Conservation (phyloP, 805 yeast genomes). For the Scheffersomyces lignosus region DNA sequence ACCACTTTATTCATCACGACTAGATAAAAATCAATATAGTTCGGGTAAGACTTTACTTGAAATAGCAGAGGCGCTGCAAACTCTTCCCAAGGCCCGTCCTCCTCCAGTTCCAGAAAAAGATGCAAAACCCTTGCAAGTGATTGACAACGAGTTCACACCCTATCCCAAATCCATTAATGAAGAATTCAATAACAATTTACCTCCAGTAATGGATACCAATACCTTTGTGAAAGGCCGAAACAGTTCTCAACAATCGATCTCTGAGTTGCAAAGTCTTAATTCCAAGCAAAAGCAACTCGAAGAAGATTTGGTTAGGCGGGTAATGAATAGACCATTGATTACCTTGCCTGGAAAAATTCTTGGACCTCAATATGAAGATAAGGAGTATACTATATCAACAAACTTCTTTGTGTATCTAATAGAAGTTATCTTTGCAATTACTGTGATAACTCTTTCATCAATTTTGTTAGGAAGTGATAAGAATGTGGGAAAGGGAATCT, state of each 20-base stretch:
- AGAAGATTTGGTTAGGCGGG: conserved; percentile 25
- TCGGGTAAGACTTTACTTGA: conserved; percentile 3
- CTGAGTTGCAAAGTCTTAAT: conserved; percentile 17
- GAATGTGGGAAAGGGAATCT: conserved; percentile 23
- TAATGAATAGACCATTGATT: conserved; percentile 34
- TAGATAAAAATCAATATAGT: not conserved
- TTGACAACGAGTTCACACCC: not conserved
- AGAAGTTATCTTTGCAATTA: conserved; percentile 29
- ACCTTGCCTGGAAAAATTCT: conserved; percentile 19
- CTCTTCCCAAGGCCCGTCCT: conserved; percentile 4
- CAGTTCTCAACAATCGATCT: conserved; percentile 1
- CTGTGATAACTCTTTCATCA: conserved; percentile 27
- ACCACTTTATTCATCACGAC: conserved; percentile 2
- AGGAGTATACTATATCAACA: conserved; percentile 22
- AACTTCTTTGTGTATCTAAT: conserved; percentile 30
- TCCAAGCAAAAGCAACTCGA: conserved; percentile 26
- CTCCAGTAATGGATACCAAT: conserved; percentile 22
- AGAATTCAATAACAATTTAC: conserved; percentile 17
- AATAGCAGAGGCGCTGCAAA: conserved; percentile 4
- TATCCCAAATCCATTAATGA: conserved; percentile 1
- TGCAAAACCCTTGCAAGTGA: not conserved
- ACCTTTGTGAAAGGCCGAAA: conserved; percentile 9
- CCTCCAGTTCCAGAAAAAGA: conserved; percentile 11
- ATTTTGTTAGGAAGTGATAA: conserved; percentile 25
- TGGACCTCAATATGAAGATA: conserved; percentile 10